These are phyloP conservation scores for Torulaspora microellipsoides DNA, from an alignment of 805 yeast species.

Conservation along the genomic window DNA sequence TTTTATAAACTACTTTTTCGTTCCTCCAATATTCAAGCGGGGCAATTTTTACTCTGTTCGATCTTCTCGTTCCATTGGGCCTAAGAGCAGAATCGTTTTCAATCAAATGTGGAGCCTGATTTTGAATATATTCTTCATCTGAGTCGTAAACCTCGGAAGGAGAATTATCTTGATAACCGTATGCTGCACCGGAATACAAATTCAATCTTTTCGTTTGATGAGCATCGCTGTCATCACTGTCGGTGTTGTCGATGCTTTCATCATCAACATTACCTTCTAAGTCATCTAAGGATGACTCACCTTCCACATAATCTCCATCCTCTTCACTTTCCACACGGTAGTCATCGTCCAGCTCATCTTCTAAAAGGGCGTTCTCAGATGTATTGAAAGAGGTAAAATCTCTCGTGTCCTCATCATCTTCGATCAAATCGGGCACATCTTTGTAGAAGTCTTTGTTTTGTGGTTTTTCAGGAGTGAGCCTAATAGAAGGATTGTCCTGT, in stretches of 20 bases:
- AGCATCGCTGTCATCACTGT: constrained; percentile 10
- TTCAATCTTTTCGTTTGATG: background rate
- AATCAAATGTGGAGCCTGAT: constrained; percentile 18
- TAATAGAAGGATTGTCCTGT: constrained; percentile 12
- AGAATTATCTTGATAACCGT: constrained; percentile 12
- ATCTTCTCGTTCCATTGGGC: constrained; percentile 48
- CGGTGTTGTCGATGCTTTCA: constrained; percentile 13
- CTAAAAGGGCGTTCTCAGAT: constrained; percentile 32
- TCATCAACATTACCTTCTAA: constrained; percentile 14
- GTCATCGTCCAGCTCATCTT: constrained; percentile 26
- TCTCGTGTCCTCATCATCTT: constrained; percentile 58
- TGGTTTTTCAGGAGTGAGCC: constrained; percentile 19
- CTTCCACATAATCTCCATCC: constrained; percentile 35
- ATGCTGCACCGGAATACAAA: background rate
- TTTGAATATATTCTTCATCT: constrained; percentile 23
- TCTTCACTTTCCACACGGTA: constrained; percentile 22
- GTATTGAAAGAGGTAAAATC: constrained; percentile 31
- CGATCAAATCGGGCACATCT: constrained; percentile 68
- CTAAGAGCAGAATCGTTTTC: constrained; percentile 19
- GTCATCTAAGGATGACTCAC: constrained; percentile 15
- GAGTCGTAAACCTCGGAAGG: constrained; percentile 21
- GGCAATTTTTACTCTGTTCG: constrained; percentile 58
- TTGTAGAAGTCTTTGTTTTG: constrained; percentile 37
- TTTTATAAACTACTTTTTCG: constrained; percentile 62
- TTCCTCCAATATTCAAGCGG: constrained; percentile 85